A percentile compares a stretch with the other conserved stretches of the same genome.
These are phyloP conservation scores for Quercus tomentella DNA, from an alignment of 331 rosid genomes.

Conservation along the genomic window DNA sequence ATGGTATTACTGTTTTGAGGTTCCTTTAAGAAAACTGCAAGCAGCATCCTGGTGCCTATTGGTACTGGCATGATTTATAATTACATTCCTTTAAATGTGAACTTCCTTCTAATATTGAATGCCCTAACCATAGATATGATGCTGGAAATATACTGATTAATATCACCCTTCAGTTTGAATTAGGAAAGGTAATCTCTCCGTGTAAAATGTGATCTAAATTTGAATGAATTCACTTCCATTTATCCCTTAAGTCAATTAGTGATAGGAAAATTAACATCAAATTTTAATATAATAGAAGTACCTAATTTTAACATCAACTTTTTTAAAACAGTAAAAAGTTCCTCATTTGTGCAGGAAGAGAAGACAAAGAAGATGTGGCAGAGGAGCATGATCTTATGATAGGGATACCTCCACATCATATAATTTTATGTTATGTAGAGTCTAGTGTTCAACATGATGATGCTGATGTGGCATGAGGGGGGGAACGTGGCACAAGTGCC, in stretches of 20 bases:
- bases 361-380: no score
- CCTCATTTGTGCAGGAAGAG: no score
- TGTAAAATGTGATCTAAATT: not conserved
- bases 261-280: not conserved
- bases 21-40: constrained; percentile 94
- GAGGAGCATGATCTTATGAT: no score
- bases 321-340: no score
- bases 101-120: not conserved
- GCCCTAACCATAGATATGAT: not conserved
- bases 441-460: no score
- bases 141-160: not conserved
- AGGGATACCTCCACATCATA: no score
- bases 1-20: constrained; percentile 94
- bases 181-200: not conserved
- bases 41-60: constrained; percentile 96
- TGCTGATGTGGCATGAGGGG: no score
- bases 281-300: not conserved
- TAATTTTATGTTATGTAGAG: no score
- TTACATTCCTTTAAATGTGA: not conserved
- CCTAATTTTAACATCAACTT: no score
- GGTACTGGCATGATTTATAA: constrained; percentile 45
- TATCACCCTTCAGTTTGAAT: not conserved
- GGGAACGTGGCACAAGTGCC: no score
- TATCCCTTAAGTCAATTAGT: not conserved
- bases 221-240: not conserved